These are phyloP conservation scores for Beta macrorhiza DNA, from an alignment of 179 eudicot species.

Conservation along the genomic window DNA sequence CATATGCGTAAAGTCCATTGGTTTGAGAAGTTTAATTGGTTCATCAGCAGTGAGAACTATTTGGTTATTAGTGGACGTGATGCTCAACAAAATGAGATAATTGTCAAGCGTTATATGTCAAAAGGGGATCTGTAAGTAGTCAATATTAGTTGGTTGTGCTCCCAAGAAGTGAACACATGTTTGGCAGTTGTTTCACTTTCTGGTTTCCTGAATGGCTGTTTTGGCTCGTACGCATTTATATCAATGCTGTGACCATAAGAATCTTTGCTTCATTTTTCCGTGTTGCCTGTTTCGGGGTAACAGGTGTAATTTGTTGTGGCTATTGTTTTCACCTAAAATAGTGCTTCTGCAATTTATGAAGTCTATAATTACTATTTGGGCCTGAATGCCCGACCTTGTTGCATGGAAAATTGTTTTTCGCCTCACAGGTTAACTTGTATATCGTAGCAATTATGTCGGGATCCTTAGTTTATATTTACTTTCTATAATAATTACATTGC, in stretches of 20 bases:
- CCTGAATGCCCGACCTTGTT: no score
- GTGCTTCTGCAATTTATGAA: background rate
- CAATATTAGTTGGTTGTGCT: background rate
- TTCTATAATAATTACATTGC: no score
- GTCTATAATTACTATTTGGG: background rate
- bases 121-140: conserved; percentile 93
- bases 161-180: background rate
- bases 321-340: background rate
- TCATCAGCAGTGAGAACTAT: conserved; percentile 95
- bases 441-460: no score
- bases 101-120: conserved; percentile 96
- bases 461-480: no score
- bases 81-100: conserved; percentile 99
- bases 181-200: background rate
- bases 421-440: no score
- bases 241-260: background rate
- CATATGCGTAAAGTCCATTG: conserved; percentile 99
- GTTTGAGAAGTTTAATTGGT: conserved; percentile 99
- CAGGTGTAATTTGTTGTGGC: background rate
- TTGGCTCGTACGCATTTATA: background rate
- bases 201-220: background rate
- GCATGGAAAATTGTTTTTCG: no score
- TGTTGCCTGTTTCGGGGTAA: background rate
- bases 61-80: conserved; percentile 94
- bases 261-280: background rate